Conservation (phyloP, 1,284 basidiomycete species). For the Cryptococcus sp. region DNA sequence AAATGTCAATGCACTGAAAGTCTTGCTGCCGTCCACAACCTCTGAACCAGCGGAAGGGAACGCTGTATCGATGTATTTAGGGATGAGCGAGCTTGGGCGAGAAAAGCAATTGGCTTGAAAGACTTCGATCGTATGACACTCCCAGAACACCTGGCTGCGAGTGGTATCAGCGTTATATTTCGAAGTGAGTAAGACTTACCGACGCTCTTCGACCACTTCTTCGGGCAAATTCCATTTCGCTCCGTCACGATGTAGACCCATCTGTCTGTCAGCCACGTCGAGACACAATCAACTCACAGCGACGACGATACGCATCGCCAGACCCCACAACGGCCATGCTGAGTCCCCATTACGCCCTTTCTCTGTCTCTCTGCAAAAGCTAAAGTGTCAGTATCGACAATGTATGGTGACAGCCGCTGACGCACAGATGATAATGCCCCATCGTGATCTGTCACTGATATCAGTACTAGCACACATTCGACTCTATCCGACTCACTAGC, state of each 20-base stretch:
- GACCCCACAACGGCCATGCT: slow-evolving; percentile 46
- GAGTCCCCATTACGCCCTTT: slow-evolving; percentile 39
- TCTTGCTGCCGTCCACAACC: slow-evolving; percentile 13
- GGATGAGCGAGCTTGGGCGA: slow-evolving; percentile 26
- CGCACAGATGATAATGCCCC: slow-evolving; percentile 27
- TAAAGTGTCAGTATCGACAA: neutral
- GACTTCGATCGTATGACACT: slow-evolving; percentile 30
- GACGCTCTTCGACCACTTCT: slow-evolving; percentile 39
- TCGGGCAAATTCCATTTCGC: slow-evolving; percentile 40
- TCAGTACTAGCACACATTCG: neutral
- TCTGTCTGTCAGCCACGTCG: slow-evolving; percentile 17
- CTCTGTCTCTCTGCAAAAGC: slow-evolving; percentile 26
- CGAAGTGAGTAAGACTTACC: slow-evolving; percentile 7
- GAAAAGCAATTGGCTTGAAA: slow-evolving; percentile 45
- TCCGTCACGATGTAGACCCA: slow-evolving; percentile 50
- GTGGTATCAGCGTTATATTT: neutral
- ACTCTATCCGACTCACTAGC: slow-evolving; percentile 5
- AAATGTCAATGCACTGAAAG: slow-evolving; percentile 32
- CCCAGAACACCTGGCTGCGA: slow-evolving; percentile 38
- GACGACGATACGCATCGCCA: slow-evolving; percentile 38
- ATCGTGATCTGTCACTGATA: slow-evolving; percentile 21
- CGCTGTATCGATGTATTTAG: slow-evolving; percentile 35
- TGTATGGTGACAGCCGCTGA: neutral
- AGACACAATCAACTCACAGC: slow-evolving; percentile 24
- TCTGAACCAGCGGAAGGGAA: slow-evolving; percentile 25